Percentiles rank a stretch among this genome's conserved stretches.
Evolutionary conservation across 768 basidiomycete species (phyloP).

Genomic region (Suillus subaureus): DNA sequence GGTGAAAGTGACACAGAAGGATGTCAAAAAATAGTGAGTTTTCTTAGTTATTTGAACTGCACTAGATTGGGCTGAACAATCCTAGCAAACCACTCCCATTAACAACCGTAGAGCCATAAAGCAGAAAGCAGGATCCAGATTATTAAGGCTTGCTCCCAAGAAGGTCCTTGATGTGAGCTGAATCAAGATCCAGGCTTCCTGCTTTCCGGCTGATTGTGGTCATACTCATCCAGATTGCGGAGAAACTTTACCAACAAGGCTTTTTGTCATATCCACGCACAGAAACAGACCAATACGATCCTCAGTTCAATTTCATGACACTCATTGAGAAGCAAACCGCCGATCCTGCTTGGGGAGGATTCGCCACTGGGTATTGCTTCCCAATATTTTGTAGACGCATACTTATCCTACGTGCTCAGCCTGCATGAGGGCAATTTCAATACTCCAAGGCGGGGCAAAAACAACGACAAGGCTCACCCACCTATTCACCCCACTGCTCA

Average conservation of each 20-base stretch:
- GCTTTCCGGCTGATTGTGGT: neutral
- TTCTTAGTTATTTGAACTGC: neutral
- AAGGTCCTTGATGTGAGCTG: constrained; percentile 81
- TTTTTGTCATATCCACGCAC: constrained; percentile 97
- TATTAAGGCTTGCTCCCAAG: constrained; percentile 89
- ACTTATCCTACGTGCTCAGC: constrained; percentile 40
- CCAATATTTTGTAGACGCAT: neutral
- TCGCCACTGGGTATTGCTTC: constrained; percentile 70
- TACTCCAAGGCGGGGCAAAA: constrained; percentile 83
- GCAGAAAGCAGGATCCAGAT: constrained; percentile 92
- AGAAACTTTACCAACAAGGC: constrained; percentile 92
- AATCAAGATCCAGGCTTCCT: neutral
- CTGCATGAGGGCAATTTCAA: constrained; percentile 74
- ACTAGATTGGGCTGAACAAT: neutral
- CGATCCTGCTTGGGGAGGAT: constrained; percentile 84
- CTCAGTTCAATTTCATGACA: constrained; percentile 87
- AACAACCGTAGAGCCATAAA: constrained; percentile 97
- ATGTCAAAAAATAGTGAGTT: constrained; percentile 89
- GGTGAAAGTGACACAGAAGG: constrained; percentile 78
- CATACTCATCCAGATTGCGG: constrained; percentile 66
- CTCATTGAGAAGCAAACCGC: constrained; percentile 85
- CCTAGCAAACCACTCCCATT: constrained; percentile 94
- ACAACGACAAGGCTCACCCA: constrained; percentile 98
- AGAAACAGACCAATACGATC: constrained; percentile 97
- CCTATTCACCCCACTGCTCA: constrained; percentile 97